Percentiles rank a stretch among this genome's conserved stretches.
Conservation (phyloP, 139 green algal species). For the Picochlorum sp. region DNA sequence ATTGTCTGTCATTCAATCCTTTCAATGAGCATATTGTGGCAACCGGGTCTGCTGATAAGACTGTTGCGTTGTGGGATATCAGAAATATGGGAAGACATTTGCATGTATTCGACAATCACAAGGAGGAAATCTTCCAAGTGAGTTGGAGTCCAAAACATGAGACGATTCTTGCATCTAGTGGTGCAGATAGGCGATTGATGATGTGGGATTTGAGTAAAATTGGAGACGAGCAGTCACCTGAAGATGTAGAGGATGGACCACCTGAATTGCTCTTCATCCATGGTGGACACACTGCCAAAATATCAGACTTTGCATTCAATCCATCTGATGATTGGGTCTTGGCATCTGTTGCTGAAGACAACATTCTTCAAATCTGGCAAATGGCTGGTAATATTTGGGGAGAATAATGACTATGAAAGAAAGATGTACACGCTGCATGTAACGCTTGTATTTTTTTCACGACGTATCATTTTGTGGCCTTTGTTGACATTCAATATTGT, state of each 20-base stretch:
- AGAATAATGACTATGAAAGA: conserved; percentile 24
- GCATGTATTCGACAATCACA: conserved; percentile 88
- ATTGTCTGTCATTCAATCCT: conserved; percentile 98
- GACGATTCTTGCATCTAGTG: conserved; percentile 89
- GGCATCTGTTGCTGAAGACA: conserved; percentile 94
- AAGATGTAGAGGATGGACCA: conserved; percentile 95
- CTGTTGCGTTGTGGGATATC: conserved; percentile 88
- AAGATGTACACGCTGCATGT: too few species aligned
- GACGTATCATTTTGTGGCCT: too few species aligned
- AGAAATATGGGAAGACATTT: conserved; percentile 78
- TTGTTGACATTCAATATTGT: too few species aligned
- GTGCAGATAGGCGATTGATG: conserved; percentile 91
- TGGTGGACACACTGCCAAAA: conserved; percentile 85
- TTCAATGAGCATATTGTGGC: conserved; percentile 93
- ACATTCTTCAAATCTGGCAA: conserved; percentile 98
- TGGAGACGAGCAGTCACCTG: conserved; percentile 83
- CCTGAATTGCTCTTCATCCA: conserved; percentile 94
- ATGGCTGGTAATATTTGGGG: conserved; percentile 92
- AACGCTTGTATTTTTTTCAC: too few species aligned
- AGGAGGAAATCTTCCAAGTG: conserved; percentile 95
- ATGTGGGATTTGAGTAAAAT: conserved; percentile 96
- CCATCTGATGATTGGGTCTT: conserved; percentile 87
- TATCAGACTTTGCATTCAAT: conserved; percentile 96
- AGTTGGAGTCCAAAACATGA: conserved; percentile 93
- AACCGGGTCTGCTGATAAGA: conserved; percentile 93